These are phyloP conservation scores for Amanita subjunquillea DNA, from an alignment of 768 basidiomycete genomes.

Conservation along the genomic window DNA sequence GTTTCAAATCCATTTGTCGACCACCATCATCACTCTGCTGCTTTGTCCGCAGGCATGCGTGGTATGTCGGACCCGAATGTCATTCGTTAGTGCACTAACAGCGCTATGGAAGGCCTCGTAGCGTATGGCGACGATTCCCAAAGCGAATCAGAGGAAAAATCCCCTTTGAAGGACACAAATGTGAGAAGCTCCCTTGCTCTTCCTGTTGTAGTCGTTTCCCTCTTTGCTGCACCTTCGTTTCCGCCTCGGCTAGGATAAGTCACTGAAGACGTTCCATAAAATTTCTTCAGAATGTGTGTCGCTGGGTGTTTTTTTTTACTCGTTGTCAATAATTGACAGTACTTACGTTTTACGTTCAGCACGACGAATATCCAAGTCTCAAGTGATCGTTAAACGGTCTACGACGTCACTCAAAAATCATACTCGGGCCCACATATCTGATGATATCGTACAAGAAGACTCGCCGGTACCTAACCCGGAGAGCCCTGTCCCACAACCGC, in stretches of 20 bases:
- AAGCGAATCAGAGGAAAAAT: constrained; percentile 40
- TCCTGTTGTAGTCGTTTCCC: constrained; percentile 41
- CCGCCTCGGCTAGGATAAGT: constrained; percentile 56
- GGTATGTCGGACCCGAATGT: background rate
- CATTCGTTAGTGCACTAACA: background rate
- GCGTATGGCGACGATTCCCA: constrained; percentile 58
- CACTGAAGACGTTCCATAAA: constrained; percentile 28
- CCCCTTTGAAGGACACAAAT: constrained; percentile 30
- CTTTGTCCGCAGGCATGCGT: background rate
- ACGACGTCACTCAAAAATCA: constrained; percentile 35
- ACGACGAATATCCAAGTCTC: constrained; percentile 37
- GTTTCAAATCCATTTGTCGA: background rate
- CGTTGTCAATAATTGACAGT: background rate
- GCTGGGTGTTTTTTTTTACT: constrained; percentile 9
- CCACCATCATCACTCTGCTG: background rate
- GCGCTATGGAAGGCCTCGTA: constrained; percentile 36
- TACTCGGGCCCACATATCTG: constrained; percentile 38
- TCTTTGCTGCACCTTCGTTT: constrained; percentile 49
- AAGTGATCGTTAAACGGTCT: constrained; percentile 50
- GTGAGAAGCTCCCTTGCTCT: constrained; percentile 47
- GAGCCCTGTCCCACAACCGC: background rate
- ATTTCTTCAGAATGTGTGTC: constrained; percentile 32
- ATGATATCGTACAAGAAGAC: constrained; percentile 25
- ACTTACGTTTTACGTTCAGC: constrained; percentile 14
- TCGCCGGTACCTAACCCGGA: background rate